Conservation (phyloP, 768 basidiomycete species). For the Boletus reticuloceps region DNA sequence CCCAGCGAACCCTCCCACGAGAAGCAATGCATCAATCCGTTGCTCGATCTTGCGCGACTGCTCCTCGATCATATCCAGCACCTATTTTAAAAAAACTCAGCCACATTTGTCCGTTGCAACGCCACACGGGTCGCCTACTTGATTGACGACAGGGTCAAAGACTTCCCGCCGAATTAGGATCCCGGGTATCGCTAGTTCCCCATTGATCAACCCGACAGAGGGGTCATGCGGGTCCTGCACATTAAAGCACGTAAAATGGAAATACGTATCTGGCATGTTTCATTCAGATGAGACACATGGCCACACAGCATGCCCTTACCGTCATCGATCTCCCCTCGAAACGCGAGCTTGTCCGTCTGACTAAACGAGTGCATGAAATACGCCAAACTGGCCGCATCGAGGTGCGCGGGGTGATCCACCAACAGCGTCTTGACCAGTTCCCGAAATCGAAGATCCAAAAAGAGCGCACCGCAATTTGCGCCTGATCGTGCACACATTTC, state of each 20-base stretch:
- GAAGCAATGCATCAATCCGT: constrained; percentile 75
- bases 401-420: constrained; percentile 80
- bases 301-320: constrained; percentile 39
- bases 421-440: constrained; percentile 77
- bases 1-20: constrained; percentile 88
- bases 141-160: constrained; percentile 82
- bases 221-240: constrained; percentile 80
- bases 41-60: constrained; percentile 68
- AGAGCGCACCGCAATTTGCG: constrained; percentile 83
- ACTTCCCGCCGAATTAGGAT: constrained; percentile 76
- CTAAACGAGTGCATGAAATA: constrained; percentile 90
- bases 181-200: constrained; percentile 81
- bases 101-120: constrained; percentile 2
- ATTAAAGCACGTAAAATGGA: constrained; percentile 90
- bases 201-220: constrained; percentile 75
- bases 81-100: constrained; percentile 40
- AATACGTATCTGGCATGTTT: constrained; percentile 60
- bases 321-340: constrained; percentile 71
- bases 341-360: constrained; percentile 83
- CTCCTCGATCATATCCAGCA: constrained; percentile 74
- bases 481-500: constrained; percentile 88
- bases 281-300: constrained; percentile 7
- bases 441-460: constrained; percentile 83
- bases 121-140: constrained; percentile 44
- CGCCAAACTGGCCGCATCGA: constrained; percentile 77